Evolutionary conservation across 192 early-diverging fungal genomes (phyloP).

Genomic region (Coemansia sp.): DNA sequence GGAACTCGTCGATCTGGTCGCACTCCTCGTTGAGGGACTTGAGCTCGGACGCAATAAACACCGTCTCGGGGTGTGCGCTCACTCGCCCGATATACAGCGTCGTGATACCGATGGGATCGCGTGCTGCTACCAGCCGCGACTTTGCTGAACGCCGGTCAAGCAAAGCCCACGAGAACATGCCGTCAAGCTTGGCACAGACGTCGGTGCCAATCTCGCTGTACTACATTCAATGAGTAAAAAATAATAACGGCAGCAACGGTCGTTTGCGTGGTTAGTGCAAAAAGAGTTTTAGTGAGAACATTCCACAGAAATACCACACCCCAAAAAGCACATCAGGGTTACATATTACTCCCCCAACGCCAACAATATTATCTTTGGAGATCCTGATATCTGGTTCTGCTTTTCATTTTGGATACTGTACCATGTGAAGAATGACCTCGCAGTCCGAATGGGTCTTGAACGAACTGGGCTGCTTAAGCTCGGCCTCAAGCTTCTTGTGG

Average conservation of each 20-base stretch:
- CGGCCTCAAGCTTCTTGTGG: constrained; percentile 78
- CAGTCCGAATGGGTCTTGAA: constrained; percentile 99
- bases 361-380: not conserved
- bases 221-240: constrained; percentile 41
- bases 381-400: not conserved
- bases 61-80: constrained; percentile 75
- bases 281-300: not conserved
- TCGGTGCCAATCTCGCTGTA: constrained; percentile 84
- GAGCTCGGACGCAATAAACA: constrained; percentile 94
- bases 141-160: constrained; percentile 71
- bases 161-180: constrained; percentile 96
- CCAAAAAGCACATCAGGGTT: not conserved
- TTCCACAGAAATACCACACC: not conserved
- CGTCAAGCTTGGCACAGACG: constrained; percentile 86
- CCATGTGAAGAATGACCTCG: constrained; percentile 89
- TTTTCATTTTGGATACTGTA: constrained; percentile 11
- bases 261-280: not conserved
- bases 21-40: constrained; percentile 97
- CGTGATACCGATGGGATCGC: constrained; percentile 98
- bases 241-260: not conserved
- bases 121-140: constrained; percentile 85
- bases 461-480: constrained; percentile 65
- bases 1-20: constrained; percentile 95
- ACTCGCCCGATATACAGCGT: constrained; percentile 95
- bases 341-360: not conserved